Evolutionary conservation across 1,139 yeast species (phyloP).

Genomic region (Geotrichum australiense): DNA sequence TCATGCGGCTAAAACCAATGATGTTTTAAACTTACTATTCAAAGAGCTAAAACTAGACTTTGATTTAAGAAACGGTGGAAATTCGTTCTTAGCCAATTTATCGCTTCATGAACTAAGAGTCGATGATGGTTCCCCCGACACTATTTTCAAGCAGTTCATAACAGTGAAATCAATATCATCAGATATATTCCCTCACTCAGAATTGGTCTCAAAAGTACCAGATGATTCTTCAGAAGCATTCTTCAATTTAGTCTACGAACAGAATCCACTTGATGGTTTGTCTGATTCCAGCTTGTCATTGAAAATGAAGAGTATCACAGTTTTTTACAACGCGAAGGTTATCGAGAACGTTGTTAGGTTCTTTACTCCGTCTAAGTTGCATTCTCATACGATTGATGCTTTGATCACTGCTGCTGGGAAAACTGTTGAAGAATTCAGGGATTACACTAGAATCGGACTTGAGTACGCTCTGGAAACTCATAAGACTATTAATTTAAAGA

Average conservation of each 20-base stretch:
- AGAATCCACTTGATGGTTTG: conserved; percentile 71
- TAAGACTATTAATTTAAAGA: conserved; percentile 73
- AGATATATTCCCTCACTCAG: conserved; percentile 21
- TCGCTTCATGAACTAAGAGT: conserved; percentile 74
- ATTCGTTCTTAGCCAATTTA: conserved; percentile 64
- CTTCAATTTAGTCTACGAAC: conserved; percentile 73
- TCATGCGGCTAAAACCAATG: conserved; percentile 34
- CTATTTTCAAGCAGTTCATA: conserved; percentile 76
- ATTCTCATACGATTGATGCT: conserved; percentile 82
- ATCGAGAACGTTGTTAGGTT: conserved; percentile 67
- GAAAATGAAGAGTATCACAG: conserved; percentile 77
- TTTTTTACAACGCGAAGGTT: conserved; percentile 76
- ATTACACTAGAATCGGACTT: conserved; percentile 84
- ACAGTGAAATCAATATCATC: conserved; percentile 65
- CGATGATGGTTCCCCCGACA: conserved; percentile 72
- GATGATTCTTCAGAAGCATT: conserved; percentile 35
- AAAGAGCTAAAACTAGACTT: conserved; percentile 75
- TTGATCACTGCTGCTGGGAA: conserved; percentile 93
- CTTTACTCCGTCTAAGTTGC: conserved; percentile 83
- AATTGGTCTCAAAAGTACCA: conserved; percentile 18
- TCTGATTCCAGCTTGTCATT: conserved; percentile 76
- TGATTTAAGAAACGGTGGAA: conserved; percentile 57
- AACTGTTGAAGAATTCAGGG: conserved; percentile 82
- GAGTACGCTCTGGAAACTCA: conserved; percentile 93
- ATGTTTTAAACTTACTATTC: conserved; percentile 65